Evolutionary conservation across 805 yeast genomes (phyloP).

Genomic region (Blastobotrys chiropterorum): DNA sequence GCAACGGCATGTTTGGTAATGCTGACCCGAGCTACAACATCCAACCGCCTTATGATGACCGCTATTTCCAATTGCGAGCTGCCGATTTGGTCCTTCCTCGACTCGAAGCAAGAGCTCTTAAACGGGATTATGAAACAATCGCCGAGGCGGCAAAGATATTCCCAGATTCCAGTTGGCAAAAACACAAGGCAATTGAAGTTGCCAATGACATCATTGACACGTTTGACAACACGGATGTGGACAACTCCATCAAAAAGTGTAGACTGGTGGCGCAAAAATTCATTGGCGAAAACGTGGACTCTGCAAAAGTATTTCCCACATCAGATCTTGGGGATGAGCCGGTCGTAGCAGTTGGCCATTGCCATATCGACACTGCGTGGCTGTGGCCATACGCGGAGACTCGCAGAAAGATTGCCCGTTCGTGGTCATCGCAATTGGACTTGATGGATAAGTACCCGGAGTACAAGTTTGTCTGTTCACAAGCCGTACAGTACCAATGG

Average conservation of each 20-base stretch:
- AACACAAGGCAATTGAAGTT: conserved; percentile 72
- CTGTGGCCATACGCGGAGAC: conserved; percentile 98
- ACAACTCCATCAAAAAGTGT: conserved; percentile 53
- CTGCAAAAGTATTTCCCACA: conserved; percentile 51
- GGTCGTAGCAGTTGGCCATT: conserved; percentile 84
- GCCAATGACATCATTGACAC: conserved; percentile 77
- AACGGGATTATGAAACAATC: conserved; percentile 76
- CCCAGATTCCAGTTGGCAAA: conserved; percentile 71
- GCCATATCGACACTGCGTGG: conserved; percentile 99
- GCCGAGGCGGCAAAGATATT: conserved; percentile 91
- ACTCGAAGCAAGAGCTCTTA: conserved; percentile 67
- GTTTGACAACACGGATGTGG: conserved; percentile 61
- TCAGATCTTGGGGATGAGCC: conserved; percentile 18
- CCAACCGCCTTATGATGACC: conserved; percentile 63
- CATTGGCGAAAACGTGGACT: conserved; percentile 62
- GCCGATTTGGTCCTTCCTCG: conserved; percentile 83
- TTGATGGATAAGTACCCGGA: conserved; percentile 86
- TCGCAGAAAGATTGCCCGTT: conserved; percentile 82
- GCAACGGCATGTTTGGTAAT: conserved; percentile 92
- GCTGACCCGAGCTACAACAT: conserved; percentile 44
- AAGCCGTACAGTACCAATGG: conserved; percentile 96
- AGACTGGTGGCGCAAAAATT: conserved; percentile 57
- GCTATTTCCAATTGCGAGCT: conserved; percentile 55
- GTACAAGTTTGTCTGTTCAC: conserved; percentile 90
- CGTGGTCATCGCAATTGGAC: conserved; percentile 90